These are phyloP conservation scores for Pichia sp. DNA, from an alignment of 1,139 yeast species.

Conservation along the genomic window DNA sequence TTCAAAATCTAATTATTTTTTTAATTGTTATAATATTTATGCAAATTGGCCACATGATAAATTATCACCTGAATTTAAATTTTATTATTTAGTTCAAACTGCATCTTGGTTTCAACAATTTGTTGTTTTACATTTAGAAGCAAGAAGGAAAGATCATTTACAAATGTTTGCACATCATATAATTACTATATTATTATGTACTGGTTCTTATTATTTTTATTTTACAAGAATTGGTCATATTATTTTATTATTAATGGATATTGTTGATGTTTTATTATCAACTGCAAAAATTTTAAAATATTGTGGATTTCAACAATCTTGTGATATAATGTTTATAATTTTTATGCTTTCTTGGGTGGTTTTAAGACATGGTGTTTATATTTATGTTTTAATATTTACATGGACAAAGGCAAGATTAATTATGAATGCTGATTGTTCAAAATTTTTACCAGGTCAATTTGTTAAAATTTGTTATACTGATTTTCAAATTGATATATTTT, in stretches of 20 bases:
- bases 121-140: constrained; percentile 70
- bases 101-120: constrained; percentile 81
- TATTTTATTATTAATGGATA: constrained; percentile 74
- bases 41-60: constrained; percentile 71
- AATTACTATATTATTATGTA: constrained; percentile 60
- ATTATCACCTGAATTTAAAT: constrained; percentile 47
- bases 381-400: constrained; percentile 55
- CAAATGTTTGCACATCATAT: constrained; percentile 91
- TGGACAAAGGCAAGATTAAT: constrained; percentile 34
- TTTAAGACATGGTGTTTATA: constrained; percentile 70
- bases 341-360: constrained; percentile 67
- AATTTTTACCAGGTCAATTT: constrained; percentile 26
- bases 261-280: constrained; percentile 67
- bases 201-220: constrained; percentile 69
- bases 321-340: constrained; percentile 65
- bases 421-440: constrained; percentile 38
- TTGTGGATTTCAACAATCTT: constrained; percentile 49
- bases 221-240: constrained; percentile 76
- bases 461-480: constrained; percentile 50
- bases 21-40: constrained; percentile 55
- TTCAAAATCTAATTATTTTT: constrained; percentile 51
- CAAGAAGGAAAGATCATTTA: constrained; percentile 69
- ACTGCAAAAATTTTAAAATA: constrained; percentile 75
- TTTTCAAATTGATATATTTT: constrained; percentile 43
- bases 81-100: constrained; percentile 64